Conservation (phyloP, 768 basidiomycete genomes). For the Boletus subcaerulescens region DNA sequence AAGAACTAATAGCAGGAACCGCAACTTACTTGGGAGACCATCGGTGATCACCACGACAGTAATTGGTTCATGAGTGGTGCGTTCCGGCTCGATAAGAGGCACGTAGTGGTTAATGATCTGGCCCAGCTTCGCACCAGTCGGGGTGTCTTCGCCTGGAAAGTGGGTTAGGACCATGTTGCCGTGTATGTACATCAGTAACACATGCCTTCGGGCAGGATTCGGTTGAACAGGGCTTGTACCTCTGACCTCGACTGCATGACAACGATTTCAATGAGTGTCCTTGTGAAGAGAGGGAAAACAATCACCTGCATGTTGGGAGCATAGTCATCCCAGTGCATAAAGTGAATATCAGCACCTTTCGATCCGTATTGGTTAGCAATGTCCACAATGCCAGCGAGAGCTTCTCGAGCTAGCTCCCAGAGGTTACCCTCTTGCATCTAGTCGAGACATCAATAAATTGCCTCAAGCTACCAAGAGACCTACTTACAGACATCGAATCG, state of each 20-base stretch:
- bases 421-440: conserved; percentile 41
- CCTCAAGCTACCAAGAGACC: background rate
- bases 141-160: conserved; percentile 33
- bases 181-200: background rate
- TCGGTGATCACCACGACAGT: conserved; percentile 38
- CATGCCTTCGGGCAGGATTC: conserved; percentile 23
- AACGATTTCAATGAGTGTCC: background rate
- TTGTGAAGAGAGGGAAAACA: background rate
- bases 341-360: conserved; percentile 41
- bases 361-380: conserved; percentile 35
- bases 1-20: background rate
- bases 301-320: conserved; percentile 27
- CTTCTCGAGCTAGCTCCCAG: conserved; percentile 40
- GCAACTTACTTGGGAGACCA: conserved; percentile 38
- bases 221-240: conserved; percentile 26
- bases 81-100: conserved; percentile 28
- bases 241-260: conserved; percentile 19
- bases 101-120: conserved; percentile 38
- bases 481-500: conserved; percentile 38
- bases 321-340: conserved; percentile 37
- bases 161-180: background rate
- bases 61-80: conserved; percentile 34
- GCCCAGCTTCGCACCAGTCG: conserved; percentile 36
- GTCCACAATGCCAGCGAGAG: conserved; percentile 40
- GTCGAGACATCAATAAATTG: background rate